A percentile compares a stretch with the other conserved stretches of the same genome.
Evolutionary conservation across 2,329 filamentous ascomycete genomes (phyloP).

Genomic region (Diaporthe sp.): DNA sequence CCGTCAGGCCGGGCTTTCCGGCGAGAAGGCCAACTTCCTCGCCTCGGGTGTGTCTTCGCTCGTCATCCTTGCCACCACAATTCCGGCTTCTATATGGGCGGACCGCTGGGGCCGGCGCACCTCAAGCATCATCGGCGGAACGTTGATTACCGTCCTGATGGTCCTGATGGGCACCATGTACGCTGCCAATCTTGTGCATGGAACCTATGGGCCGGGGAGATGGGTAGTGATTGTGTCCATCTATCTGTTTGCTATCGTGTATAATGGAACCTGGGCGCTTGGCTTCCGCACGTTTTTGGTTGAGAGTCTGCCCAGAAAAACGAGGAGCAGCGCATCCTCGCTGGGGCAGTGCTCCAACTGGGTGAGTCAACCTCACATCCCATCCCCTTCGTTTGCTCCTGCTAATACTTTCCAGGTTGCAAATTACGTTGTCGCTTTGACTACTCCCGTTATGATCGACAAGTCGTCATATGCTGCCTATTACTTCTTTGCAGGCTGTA

Average conservation of each 20-base stretch:
- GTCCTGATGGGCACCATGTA: slow-evolving; percentile 66
- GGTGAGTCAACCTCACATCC: slow-evolving; percentile 45
- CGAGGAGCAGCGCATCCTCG: slow-evolving; percentile 66
- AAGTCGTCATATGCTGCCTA: slow-evolving; percentile 57
- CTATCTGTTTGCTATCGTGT: slow-evolving; percentile 62
- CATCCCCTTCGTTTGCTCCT: background rate
- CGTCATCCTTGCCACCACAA: slow-evolving; percentile 65
- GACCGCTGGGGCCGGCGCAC: slow-evolving; percentile 69
- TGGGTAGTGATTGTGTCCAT: slow-evolving; percentile 66
- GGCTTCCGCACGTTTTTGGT: slow-evolving; percentile 65
- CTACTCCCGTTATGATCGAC: slow-evolving; percentile 56
- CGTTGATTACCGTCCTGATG: slow-evolving; percentile 64
- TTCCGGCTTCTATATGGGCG: slow-evolving; percentile 66
- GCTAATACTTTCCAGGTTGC: slow-evolving; percentile 47
- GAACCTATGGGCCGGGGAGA: slow-evolving; percentile 52
- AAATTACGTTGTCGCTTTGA: slow-evolving; percentile 60
- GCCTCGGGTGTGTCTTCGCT: slow-evolving; percentile 71
- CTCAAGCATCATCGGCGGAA: slow-evolving; percentile 65
- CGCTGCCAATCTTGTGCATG: slow-evolving; percentile 55
- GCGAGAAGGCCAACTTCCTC: slow-evolving; percentile 65
- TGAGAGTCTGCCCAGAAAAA: slow-evolving; percentile 68
- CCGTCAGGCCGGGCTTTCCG: slow-evolving; percentile 68
- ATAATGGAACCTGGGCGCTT: slow-evolving; percentile 65
- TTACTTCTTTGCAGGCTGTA: slow-evolving; percentile 58
- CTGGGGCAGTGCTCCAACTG: slow-evolving; percentile 68